Evolutionary conservation across 2,329 filamentous ascomycete species (phyloP).

Genomic region (Alternaria triticina): DNA sequence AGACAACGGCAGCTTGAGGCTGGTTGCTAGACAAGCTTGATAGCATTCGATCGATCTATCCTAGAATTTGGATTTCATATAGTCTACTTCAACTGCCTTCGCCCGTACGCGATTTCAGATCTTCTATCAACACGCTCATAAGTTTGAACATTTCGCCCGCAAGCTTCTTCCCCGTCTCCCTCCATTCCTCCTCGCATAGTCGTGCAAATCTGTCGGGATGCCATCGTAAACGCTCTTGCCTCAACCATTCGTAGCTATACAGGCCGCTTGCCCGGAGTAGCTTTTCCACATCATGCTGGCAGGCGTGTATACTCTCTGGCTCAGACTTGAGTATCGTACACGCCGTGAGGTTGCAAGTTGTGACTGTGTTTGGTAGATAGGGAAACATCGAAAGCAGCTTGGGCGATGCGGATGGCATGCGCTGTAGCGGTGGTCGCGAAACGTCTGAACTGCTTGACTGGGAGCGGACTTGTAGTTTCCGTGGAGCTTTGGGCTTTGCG

Average conservation of each 20-base stretch:
- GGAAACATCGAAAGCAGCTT: constrained; percentile 38
- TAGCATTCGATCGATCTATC: not conserved
- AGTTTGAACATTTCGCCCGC: constrained; percentile 49
- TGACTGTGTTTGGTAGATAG: constrained; percentile 31
- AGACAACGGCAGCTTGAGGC: not conserved
- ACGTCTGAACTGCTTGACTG: constrained; percentile 27
- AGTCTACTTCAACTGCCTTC: not conserved
- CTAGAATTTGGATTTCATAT: not conserved
- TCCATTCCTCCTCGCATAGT: constrained; percentile 40
- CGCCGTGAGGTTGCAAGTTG: constrained; percentile 28
- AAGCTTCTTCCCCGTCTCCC: constrained; percentile 39
- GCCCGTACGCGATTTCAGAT: constrained; percentile 15
- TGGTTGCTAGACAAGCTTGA: not conserved
- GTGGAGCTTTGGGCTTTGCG: constrained; percentile 18
- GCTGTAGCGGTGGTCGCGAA: constrained; percentile 29
- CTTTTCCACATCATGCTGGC: constrained; percentile 43
- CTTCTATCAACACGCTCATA: constrained; percentile 38
- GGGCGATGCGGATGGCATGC: constrained; percentile 39
- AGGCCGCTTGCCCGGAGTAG: constrained; percentile 39
- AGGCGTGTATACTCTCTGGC: constrained; percentile 34
- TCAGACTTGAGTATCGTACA: constrained; percentile 35
- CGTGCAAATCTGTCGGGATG: constrained; percentile 48
- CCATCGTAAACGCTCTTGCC: constrained; percentile 45
- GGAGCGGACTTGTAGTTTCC: constrained; percentile 40
- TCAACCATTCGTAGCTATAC: constrained; percentile 46